Evolutionary conservation across 2,329 filamentous ascomycete genomes (phyloP).

Genomic region (Helicocarpus griseus): DNA sequence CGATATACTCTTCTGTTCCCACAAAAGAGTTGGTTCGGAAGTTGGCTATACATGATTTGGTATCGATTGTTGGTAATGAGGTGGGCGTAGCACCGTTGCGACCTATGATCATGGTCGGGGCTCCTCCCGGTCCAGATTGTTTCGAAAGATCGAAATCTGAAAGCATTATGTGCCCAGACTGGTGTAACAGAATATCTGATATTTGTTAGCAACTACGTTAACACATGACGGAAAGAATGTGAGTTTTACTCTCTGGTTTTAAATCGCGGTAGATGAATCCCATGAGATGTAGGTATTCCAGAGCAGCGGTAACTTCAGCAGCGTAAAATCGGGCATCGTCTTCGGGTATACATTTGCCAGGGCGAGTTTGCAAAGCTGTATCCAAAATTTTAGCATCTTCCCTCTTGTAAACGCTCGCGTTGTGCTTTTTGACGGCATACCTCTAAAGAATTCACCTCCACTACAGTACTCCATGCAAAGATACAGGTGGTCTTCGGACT

Average conservation of each 20-base stretch:
- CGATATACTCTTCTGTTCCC: slow-evolving; percentile 97
- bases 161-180: slow-evolving; percentile 99
- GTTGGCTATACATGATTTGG: slow-evolving; percentile 94
- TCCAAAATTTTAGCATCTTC: slow-evolving; percentile 8
- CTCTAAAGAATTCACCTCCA: slow-evolving; percentile 92
- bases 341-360: slow-evolving; percentile 94
- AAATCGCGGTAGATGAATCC: slow-evolving; percentile 97
- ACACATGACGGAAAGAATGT: neutral
- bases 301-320: slow-evolving; percentile 87
- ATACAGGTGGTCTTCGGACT: slow-evolving; percentile 96
- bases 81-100: slow-evolving; percentile 79
- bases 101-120: slow-evolving; percentile 93
- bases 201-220: neutral
- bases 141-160: slow-evolving; percentile 98
- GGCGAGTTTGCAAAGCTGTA: slow-evolving; percentile 80
- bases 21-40: slow-evolving; percentile 98
- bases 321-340: slow-evolving; percentile 97
- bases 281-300: slow-evolving; percentile 97
- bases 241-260: slow-evolving; percentile 84
- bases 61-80: slow-evolving; percentile 92
- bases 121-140: slow-evolving; percentile 90
- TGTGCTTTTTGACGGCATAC: slow-evolving; percentile 22
- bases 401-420: neutral
- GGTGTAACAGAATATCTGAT: slow-evolving; percentile 87
- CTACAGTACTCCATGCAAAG: slow-evolving; percentile 99